phyloP scores from a whole-genome alignment of 257 asterid species.

The Solanum lignicaule region DNA sequence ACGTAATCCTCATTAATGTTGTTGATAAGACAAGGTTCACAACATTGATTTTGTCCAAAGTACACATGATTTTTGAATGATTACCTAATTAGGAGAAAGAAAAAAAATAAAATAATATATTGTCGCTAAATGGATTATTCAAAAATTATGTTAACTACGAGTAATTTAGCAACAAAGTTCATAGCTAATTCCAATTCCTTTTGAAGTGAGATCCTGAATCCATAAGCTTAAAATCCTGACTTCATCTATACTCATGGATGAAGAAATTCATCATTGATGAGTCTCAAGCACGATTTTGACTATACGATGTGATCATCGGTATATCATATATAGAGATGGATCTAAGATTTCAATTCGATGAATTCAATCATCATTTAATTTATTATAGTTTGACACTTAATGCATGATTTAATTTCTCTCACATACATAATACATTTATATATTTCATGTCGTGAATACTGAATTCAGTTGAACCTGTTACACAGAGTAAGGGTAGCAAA shows the following conservation, averaged over 20 bases:
- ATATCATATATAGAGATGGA: not conserved
- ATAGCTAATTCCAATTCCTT: not conserved
- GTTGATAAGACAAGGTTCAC: not conserved
- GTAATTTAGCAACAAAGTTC: not conserved
- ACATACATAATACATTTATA: not conserved
- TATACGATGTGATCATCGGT: too few species aligned
- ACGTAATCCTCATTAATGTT: not conserved
- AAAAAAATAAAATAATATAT: too few species aligned
- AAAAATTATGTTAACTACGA: not conserved
- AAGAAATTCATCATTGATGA: not conserved
- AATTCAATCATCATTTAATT: not conserved
- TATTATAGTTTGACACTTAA: not conserved
- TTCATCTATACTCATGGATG: rapidly evolving
- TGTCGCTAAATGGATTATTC: not conserved
- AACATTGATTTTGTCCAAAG: not conserved
- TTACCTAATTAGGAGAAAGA: not conserved
- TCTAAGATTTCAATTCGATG: not conserved
- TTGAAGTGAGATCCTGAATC: not conserved
- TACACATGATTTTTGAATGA: not conserved
- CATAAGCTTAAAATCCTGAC: not conserved
- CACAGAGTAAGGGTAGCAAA: conserved; percentile 76
- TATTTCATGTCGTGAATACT: not conserved
- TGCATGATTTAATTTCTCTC: not conserved
- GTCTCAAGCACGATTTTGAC: not conserved
- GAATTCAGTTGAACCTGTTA: not conserved